Evolutionary conservation across 2,329 filamentous ascomycete species (phyloP), one percentile per base, ranked within the genome.

Genomic region (Ophidiomyces ophidiicola): DNA sequence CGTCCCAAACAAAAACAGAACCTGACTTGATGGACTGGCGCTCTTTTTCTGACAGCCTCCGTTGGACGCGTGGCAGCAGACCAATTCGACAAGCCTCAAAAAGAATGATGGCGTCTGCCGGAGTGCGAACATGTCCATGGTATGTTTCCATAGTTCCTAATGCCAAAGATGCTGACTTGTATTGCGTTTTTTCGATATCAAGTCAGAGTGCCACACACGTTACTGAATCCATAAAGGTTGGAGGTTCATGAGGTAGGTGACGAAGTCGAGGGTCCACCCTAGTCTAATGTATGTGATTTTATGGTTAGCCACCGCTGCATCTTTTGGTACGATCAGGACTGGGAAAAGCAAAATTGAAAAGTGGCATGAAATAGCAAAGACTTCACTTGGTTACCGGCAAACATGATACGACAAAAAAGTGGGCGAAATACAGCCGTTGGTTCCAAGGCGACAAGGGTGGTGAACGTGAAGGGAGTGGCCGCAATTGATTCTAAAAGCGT

Each of bases 1-100:
- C 90, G 60, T 98, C 90, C 90, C 90, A 98, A n/a, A 98, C 90
- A 54, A 96, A 98, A 3, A 98, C 88, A 0, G 90, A 98, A 30
- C 90, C 90, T 1, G 88, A 94, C 55, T 85, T 80, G 59, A 98
- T 98, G 3, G 85, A 85, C 57, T 94, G 87, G 45, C 90, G 76
- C 65, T 98, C 90, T 65, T 96, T 96, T 62, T 98, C 90, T 2
- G 90, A 96, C 44, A 94, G 66, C 52, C 90, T 74, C 50, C 90
- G 75, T 66, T 96, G 90, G 4, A 98, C 90, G 49, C 90, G 78
- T 20, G 90, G 90, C 33, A 96, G 68, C 34, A 93, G 69, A 39
- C 90, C 90, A 32, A 94, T 70, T 48, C 88, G 75, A 62, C 88
- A 98, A 44, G 90, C 90, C 64, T 96, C 90, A 57, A 98, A 96